Evolutionary conservation across 2,329 filamentous ascomycete species (phyloP).

Genomic region (Stachybotrys elegans): DNA sequence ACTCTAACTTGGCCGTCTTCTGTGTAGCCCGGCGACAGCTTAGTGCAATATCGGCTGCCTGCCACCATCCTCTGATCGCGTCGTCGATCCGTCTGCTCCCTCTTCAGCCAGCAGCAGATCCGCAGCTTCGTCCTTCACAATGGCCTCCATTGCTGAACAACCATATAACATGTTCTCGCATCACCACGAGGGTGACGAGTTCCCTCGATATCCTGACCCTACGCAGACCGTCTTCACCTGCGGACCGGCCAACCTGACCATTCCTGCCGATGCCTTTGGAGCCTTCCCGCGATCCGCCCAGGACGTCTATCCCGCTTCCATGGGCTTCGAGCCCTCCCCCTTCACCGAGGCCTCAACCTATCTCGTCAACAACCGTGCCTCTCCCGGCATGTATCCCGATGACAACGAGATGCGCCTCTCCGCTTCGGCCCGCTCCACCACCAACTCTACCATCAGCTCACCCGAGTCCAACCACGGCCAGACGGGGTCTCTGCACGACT

Average conservation of each 20-base stretch:
- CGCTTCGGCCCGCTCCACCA: slow-evolving; percentile 56
- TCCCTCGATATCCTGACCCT: slow-evolving; percentile 41
- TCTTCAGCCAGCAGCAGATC: slow-evolving; percentile 9
- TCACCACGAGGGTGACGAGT: slow-evolving; percentile 31
- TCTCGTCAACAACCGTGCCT: slow-evolving; percentile 41
- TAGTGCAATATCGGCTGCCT: neutral
- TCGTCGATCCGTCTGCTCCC: slow-evolving; percentile 5
- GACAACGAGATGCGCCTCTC: slow-evolving; percentile 46
- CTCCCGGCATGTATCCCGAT: slow-evolving; percentile 44
- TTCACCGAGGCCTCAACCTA: slow-evolving; percentile 41
- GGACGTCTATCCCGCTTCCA: slow-evolving; percentile 25
- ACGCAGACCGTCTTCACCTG: slow-evolving; percentile 32
- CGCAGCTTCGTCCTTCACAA: too few species aligned
- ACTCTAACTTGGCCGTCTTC: neutral
- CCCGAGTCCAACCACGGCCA: slow-evolving; percentile 59
- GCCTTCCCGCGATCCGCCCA: slow-evolving; percentile 32
- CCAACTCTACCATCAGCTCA: slow-evolving; percentile 63
- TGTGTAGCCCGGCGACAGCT: neutral
- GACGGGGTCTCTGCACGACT: slow-evolving; percentile 53
- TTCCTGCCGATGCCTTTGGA: slow-evolving; percentile 41
- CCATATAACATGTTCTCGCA: slow-evolving; percentile 21
- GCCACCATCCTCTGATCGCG: slow-evolving; percentile 6
- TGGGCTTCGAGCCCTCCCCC: slow-evolving; percentile 41
- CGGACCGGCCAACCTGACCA: slow-evolving; percentile 41
- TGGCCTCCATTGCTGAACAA: slow-evolving; percentile 24